Evolutionary conservation across 2,329 filamentous ascomycete genomes (phyloP).

Genomic region (Hymenoscyphus occultus): DNA sequence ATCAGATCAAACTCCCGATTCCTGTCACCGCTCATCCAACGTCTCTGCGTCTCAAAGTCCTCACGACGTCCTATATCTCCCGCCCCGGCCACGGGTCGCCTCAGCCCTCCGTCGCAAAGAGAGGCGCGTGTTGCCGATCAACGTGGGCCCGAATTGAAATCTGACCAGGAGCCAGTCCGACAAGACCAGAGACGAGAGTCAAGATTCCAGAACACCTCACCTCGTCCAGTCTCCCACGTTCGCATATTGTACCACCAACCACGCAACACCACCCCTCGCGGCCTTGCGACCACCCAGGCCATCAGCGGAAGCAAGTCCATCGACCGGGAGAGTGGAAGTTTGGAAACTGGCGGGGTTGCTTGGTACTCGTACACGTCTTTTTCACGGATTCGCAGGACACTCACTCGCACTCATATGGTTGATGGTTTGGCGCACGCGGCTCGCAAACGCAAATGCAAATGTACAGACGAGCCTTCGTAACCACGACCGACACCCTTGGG

Average conservation of each 20-base stretch:
- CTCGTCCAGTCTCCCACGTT: neutral
- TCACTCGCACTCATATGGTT: neutral
- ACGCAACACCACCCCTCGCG: neutral
- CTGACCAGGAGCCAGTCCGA: neutral
- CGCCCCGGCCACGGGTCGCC: neutral
- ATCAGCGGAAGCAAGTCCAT: neutral
- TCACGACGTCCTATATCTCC: neutral
- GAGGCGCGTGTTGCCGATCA: constrained; percentile 1
- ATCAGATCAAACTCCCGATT: neutral
- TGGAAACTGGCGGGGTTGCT: neutral
- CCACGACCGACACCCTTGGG: neutral
- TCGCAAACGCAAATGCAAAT: neutral
- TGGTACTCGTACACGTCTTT: neutral
- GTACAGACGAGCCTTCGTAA: constrained; percentile 2
- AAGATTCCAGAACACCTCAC: neutral
- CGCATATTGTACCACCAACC: neutral
- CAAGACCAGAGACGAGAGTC: neutral
- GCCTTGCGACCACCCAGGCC: neutral
- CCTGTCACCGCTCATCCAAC: neutral
- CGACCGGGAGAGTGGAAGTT: neutral
- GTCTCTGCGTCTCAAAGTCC: neutral
- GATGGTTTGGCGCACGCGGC: neutral
- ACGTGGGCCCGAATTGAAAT: neutral
- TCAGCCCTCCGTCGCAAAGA: constrained; percentile 1
- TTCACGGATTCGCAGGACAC: neutral